These are phyloP conservation scores for Angomonas ambiguus DNA, from an alignment of 208 protist genomes.

Conservation along the genomic window DNA sequence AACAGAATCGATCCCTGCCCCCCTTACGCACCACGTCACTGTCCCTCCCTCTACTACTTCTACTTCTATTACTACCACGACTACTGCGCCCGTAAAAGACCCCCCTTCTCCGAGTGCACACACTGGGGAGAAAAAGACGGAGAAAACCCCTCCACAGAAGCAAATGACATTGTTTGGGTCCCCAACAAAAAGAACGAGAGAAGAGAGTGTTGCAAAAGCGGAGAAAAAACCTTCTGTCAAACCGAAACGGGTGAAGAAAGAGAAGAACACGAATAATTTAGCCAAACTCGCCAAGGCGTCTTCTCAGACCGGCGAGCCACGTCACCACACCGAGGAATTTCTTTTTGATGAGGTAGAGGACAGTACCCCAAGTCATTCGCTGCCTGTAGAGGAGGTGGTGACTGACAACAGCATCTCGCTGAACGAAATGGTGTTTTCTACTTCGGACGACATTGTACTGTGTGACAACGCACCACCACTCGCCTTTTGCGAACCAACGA, in stretches of 20 bases:
- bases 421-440: slow-evolving; percentile 24
- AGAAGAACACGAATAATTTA: slow-evolving; percentile 40
- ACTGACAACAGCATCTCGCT: slow-evolving; percentile 27
- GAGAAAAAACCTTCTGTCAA: slow-evolving; percentile 3
- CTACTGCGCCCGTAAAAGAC: no score
- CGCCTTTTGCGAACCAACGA: slow-evolving; percentile 39
- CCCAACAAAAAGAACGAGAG: not conserved
- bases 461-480: slow-evolving; percentile 72
- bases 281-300: slow-evolving; percentile 71
- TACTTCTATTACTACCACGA: no score
- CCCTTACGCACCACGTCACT: no score
- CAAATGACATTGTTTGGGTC: not conserved
- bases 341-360: slow-evolving; percentile 21
- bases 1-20: no score
- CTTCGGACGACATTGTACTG: slow-evolving; percentile 77
- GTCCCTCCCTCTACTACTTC: no score
- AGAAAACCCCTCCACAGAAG: not conserved
- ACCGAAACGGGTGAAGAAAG: slow-evolving; percentile 13
- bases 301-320: not conserved
- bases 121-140: not conserved
- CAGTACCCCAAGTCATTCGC: no score
- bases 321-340: not conserved
- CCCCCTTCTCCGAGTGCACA: not conserved
- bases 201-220: not conserved
- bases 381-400: not conserved